Percentiles rank a stretch among this genome's conserved stretches.
Conservation (phyloP, 2,329 filamentous ascomycete species). For the Ceratocystis destructans region DNA sequence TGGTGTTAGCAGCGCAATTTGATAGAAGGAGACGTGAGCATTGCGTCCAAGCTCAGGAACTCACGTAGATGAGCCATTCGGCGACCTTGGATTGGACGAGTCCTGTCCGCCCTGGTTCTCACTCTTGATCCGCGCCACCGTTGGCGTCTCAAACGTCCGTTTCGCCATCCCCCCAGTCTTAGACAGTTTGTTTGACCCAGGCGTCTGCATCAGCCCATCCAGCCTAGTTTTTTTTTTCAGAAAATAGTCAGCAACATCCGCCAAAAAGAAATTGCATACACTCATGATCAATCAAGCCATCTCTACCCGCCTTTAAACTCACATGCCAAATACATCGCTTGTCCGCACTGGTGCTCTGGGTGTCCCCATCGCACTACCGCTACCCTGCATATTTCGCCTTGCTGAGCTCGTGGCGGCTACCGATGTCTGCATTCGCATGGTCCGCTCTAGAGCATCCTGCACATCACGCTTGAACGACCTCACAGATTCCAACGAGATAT, state of each 20-base stretch:
- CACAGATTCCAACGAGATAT: conserved; percentile 53
- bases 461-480: conserved; percentile 74
- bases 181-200: conserved; percentile 26
- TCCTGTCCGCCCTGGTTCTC: conserved; percentile 29
- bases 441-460: conserved; percentile 70
- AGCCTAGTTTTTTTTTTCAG: conserved; percentile 26
- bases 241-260: too few relatives aligned
- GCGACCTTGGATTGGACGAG: conserved; percentile 31
- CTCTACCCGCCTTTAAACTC: conserved; percentile 24
- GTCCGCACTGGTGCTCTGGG: conserved; percentile 45
- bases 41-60: background rate
- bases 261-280: too few relatives aligned
- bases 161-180: conserved; percentile 26
- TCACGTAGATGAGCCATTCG: conserved; percentile 12
- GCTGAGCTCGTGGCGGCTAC: conserved; percentile 22
- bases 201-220: conserved; percentile 52
- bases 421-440: conserved; percentile 37
- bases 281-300: background rate
- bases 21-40: background rate
- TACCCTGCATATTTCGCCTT: conserved; percentile 45
- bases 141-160: conserved; percentile 33
- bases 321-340: conserved; percentile 70
- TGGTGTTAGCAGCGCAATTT: background rate
- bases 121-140: conserved; percentile 33
- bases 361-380: conserved; percentile 42